These are phyloP conservation scores for Sporothrix protearum DNA, from an alignment of 2,329 filamentous ascomycete species.

Conservation along the genomic window DNA sequence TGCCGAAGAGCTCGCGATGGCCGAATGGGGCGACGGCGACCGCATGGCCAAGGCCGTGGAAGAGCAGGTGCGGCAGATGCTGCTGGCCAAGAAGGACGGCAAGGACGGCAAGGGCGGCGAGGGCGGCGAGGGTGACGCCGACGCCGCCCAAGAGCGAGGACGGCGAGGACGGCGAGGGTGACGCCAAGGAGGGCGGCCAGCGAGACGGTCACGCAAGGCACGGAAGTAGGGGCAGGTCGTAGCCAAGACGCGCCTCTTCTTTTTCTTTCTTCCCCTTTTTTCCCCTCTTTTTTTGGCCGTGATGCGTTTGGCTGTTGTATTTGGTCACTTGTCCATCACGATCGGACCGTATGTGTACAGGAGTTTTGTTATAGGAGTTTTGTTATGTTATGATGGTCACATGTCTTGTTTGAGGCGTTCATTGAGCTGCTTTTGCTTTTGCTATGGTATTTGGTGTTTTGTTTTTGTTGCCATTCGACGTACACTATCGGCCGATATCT, in stretches of 20 bases:
- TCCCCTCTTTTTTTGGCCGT: not conserved
- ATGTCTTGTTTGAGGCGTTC: not conserved
- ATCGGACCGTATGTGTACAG: not conserved
- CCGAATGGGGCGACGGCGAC: constrained; percentile 30
- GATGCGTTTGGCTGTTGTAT: not conserved
- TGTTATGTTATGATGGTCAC: not conserved
- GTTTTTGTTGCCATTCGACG: not conserved
- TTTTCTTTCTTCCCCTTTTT: no score
- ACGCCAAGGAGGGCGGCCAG: not conserved
- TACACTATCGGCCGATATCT: not conserved
- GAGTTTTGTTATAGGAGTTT: not conserved
- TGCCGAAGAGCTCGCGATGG: constrained; percentile 35
- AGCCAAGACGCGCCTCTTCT: not conserved
- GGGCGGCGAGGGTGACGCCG: not conserved
- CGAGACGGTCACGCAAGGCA: not conserved
- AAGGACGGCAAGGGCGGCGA: not conserved
- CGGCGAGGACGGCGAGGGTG: not conserved
- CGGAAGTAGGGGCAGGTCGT: not conserved
- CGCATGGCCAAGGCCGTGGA: constrained; percentile 39
- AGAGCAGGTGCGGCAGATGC: constrained; percentile 45
- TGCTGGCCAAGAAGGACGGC: constrained; percentile 29
- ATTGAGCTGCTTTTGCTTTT: no score
- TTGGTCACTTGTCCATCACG: not conserved
- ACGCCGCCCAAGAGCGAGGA: constrained; percentile 17
- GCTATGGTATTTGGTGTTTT: no score